These are phyloP conservation scores for Helminthosporium solani DNA, from an alignment of 2,329 filamentous ascomycete genomes.

Conservation along the genomic window DNA sequence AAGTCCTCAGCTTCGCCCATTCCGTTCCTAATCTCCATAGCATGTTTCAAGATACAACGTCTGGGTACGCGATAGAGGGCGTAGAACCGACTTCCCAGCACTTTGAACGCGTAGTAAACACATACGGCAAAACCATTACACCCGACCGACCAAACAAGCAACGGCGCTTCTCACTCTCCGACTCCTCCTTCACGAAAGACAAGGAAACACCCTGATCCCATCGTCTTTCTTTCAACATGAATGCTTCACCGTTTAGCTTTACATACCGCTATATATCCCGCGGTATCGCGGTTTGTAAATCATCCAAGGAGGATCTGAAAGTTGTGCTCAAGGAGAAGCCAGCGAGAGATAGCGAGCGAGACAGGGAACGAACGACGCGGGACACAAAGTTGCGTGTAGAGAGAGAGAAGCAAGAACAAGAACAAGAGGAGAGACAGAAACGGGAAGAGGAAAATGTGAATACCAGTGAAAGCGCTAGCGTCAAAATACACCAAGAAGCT, in stretches of 20 bases:
- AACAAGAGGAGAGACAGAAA: background rate
- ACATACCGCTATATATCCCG: slow-evolving; percentile 29
- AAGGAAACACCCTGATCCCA: background rate
- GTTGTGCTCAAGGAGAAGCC: slow-evolving; percentile 2
- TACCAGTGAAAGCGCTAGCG: background rate
- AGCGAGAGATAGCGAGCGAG: background rate
- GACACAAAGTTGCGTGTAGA: too few relatives aligned
- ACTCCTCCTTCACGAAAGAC: background rate
- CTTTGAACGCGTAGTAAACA: slow-evolving; percentile 13
- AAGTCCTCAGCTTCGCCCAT: background rate
- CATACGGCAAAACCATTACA: slow-evolving; percentile 20
- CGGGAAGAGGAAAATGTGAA: background rate
- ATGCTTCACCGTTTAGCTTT: slow-evolving; percentile 17
- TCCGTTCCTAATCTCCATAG: background rate
- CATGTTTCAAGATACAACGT: background rate
- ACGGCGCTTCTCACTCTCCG: slow-evolving; percentile 11
- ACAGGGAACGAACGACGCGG: background rate
- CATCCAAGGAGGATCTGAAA: slow-evolving; percentile 18
- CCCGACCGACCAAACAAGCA: slow-evolving; percentile 3
- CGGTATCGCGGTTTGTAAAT: slow-evolving; percentile 23
- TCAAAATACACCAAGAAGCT: too few relatives aligned
- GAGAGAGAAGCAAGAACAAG: background rate
- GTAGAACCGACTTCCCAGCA: slow-evolving; percentile 2
- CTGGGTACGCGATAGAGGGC: slow-evolving; percentile 11
- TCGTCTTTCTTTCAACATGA: background rate